Evolutionary conservation across 495 filamentous ascomycete species (phyloP).

Genomic region (Tuber magnatum): DNA sequence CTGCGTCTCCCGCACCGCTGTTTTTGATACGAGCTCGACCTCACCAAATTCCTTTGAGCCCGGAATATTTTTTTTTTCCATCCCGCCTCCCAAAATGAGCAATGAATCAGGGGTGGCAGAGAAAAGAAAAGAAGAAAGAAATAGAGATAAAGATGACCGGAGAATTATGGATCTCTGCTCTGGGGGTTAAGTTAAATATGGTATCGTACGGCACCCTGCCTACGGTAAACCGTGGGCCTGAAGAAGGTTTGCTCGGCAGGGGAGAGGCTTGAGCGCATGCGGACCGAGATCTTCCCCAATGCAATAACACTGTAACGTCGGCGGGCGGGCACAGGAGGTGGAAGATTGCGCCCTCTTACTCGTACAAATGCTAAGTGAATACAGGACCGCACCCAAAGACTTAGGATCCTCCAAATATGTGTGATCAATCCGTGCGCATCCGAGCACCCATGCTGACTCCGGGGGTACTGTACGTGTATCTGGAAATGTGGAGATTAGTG

Average conservation of each 20-base stretch:
- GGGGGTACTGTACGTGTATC: background rate
- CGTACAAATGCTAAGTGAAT: background rate
- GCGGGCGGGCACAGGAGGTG: background rate
- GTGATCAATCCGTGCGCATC: background rate
- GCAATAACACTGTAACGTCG: background rate
- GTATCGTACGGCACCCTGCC: background rate
- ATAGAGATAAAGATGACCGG: background rate
- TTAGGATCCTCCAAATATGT: background rate
- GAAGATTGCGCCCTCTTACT: background rate
- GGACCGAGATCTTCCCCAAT: background rate
- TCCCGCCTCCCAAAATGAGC: background rate
- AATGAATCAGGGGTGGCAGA: background rate
- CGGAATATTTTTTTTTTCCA: background rate
- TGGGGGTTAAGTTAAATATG: background rate
- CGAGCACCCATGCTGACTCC: background rate
- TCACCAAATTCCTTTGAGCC: background rate
- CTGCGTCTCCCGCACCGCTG: background rate
- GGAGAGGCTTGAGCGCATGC: background rate
- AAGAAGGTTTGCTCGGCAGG: background rate
- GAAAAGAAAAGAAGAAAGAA: background rate
- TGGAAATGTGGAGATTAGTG: background rate
- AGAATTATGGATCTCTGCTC: background rate
- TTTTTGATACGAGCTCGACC: background rate
- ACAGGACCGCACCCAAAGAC: too few relatives aligned
- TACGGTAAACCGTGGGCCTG: background rate